Evolutionary conservation across 768 basidiomycete species (phyloP), one percentile per base, ranked within the genome.

Genomic region (Pisolithus marmoratus): DNA sequence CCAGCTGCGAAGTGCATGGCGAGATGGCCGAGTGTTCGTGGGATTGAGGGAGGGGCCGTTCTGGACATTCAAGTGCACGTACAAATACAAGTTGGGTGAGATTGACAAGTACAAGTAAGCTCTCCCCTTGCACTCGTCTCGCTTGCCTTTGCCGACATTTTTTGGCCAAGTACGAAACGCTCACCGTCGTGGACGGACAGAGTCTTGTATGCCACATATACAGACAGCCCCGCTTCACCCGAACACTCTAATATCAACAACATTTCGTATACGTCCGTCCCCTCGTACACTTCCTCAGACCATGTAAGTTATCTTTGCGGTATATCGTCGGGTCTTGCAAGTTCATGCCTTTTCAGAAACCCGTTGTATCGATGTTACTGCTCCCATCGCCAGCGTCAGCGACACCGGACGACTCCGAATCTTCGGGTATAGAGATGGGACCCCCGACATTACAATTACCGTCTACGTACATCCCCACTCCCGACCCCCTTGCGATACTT

Each of bases 121-220:
- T 79, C 65, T 0, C 46, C 34, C 51, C 51, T 29, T 47, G 36
- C 40, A 46, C 19, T 19, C 8, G n/a, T 24, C 24, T 45, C 46
- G 26, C 19, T 43, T 17, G n/a, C 31, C 29, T 44, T 57, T 53
- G 50, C 47, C 53, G 12, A 59, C 29, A 22, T 53, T 12, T 50
- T 24, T 43, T 20, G 24, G 22, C 57, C 22, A 45, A 89, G 88
- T 62, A 64, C 68, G 11, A 86, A 81, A 61, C 84, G 95, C 9
- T 77, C 74, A 2, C 94, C 95, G 0, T 83, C 93, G 20, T 98
- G 92, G 89, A 96, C 94, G 26, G 95, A 98, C 68, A 79, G 95
- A 42, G 80, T 98, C 41, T 72, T 97, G 62, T 96, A 92, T 62
- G 77, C 89, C 12, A 90, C 89, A 5, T 74, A 83, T 62, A 77